Evolutionary conservation across 208 protist genomes (phyloP), one percentile per base, ranked within the genome.

Genomic region (Trypanosomatidae sp.): DNA sequence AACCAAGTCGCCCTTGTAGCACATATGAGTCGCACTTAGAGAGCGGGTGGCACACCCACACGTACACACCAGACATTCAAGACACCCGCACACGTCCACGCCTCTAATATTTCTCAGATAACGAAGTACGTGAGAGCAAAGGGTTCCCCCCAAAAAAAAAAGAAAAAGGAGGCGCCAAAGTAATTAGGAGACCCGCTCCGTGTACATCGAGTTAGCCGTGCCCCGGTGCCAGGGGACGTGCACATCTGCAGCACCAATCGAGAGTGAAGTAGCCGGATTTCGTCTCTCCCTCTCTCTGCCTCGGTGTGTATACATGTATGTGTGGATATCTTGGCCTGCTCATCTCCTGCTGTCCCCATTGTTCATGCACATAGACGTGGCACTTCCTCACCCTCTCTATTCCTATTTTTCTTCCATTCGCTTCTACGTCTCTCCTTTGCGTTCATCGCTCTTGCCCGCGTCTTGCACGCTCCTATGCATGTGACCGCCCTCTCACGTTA

Each of bases 221-320:
- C 33, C 58, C 2, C 2, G 36, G 36, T 62, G 33, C 12, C 25
- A 39, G 19, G 25, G 15, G 44, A 28, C 13, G 10, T 12, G 12
- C 44, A 49, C 22, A 52, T 28, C 19, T 66, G 62, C 43, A 41
- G 33, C 41, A 10, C 36, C 41, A n/a, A 52, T 33, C 22, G 30
- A 12, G 3, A 28, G 56, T 25, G 25, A 25, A 62, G 28, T 7
- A 25, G 15, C 8, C 25, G 22, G 36, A 66, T 33, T 19, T 50
- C n/a, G 9, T 28, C 41, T 49, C 17, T 25, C 36, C 17, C 17
- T 66, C 39, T n/a, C 41, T 36, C 15, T 43, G 25, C 7, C 30
- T 66, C 36, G 30, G 60, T 66, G 30, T 49, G 36, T 66, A 17
- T 47, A 36, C 25, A 33, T 66, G 62, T 67, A 28, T 41, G 44